Conservation (phyloP, 139 green algal genomes). For the Tetraselmis chui region DNA sequence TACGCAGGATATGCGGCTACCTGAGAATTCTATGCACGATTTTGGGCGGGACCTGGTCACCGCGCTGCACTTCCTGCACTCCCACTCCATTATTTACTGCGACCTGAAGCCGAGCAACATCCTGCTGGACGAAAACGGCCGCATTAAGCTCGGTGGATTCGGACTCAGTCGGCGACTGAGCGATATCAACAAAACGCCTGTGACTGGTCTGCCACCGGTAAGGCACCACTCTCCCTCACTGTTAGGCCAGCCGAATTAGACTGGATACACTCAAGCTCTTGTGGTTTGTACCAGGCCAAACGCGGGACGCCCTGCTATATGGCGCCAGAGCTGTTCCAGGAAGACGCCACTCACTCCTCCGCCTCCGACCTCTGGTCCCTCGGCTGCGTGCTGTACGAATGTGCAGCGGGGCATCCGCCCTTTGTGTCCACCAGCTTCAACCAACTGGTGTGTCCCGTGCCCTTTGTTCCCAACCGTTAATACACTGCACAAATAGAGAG, state of each 20-base stretch:
- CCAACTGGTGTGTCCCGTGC: conserved; percentile 52
- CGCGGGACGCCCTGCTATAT: conserved; percentile 87
- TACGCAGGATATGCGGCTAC: conserved; percentile 66
- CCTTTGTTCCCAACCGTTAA: too few species aligned
- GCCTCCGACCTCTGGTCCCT: conserved; percentile 86
- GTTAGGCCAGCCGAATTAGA: too few species aligned
- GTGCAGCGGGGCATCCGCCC: conserved; percentile 68
- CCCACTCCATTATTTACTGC: conserved; percentile 74
- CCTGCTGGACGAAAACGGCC: conserved; percentile 88
- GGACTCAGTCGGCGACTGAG: conserved; percentile 59
- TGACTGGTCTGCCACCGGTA: conserved; percentile 31
- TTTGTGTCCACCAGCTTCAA: conserved; percentile 75
- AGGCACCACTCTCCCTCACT: background rate
- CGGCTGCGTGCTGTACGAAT: conserved; percentile 92
- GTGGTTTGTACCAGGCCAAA: conserved; percentile 68
- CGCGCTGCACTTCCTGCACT: conserved; percentile 69
- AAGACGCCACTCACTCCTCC: conserved; percentile 67
- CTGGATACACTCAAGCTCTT: too few species aligned
- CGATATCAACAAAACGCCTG: conserved; percentile 73
- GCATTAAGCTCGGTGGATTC: conserved; percentile 91
- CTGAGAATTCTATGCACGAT: conserved; percentile 76
- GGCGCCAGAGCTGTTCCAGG: conserved; percentile 89
- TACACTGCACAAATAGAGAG: too few species aligned
- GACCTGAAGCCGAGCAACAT: conserved; percentile 93
- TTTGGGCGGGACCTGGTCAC: conserved; percentile 72